These are phyloP conservation scores for Sparassis latifolia DNA, from an alignment of 1,284 basidiomycete species.

Conservation along the genomic window DNA sequence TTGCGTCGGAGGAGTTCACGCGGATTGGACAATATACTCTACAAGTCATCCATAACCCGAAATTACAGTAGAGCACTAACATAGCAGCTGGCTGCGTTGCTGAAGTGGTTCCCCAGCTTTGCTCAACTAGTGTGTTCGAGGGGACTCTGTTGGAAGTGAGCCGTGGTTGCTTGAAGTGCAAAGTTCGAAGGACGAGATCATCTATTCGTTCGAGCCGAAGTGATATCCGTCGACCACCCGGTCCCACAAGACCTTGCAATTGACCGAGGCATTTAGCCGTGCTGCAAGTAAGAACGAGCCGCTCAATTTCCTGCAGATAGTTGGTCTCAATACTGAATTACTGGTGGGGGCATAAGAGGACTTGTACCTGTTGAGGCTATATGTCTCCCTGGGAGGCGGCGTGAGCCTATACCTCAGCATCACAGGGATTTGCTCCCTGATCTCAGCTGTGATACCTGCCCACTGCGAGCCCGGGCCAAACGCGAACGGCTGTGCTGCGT, in stretches of 20 bases:
- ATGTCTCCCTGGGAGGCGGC: constrained; percentile 92
- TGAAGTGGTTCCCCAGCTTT: no score
- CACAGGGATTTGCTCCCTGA: constrained; percentile 79
- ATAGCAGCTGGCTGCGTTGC: no score
- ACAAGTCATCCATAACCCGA: no score
- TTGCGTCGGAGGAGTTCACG: no score
- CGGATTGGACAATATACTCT: no score
- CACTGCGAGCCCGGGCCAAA: constrained; percentile 66
- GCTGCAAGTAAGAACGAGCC: constrained; percentile 92
- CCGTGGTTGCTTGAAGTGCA: no score
- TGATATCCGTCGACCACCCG: constrained; percentile 36
- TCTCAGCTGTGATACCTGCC: constrained; percentile 66
- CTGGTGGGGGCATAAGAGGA: background rate
- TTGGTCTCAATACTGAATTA: background rate
- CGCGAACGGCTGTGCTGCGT: constrained; percentile 59
- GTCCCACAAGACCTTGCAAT: constrained; percentile 75
- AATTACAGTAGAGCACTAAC: no score
- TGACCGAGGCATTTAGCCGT: constrained; percentile 70
- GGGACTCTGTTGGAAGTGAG: no score
- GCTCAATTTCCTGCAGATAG: constrained; percentile 70
- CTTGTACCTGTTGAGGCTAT: constrained; percentile 78
- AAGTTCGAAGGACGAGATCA: background rate
- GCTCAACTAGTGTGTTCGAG: no score
- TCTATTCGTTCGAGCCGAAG: constrained; percentile 8
- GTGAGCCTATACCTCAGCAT: constrained; percentile 89